Conservation (phyloP, 352 stramenopile species). For the Globisporangium middletonii region DNA sequence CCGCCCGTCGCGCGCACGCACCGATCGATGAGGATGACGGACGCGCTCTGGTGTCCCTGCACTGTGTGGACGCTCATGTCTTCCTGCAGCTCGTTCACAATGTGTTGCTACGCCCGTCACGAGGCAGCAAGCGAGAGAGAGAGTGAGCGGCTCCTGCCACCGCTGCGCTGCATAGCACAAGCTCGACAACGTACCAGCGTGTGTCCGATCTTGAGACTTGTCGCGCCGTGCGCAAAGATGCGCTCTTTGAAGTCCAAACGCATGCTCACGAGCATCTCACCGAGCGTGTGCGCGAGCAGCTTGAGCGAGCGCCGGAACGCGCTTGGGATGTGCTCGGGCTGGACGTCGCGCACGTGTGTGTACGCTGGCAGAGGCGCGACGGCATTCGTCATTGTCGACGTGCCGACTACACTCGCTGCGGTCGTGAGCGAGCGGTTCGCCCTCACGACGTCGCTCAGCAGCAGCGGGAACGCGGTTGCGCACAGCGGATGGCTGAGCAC, state of each 20-base stretch:
- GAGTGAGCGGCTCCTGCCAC: background rate
- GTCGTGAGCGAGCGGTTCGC: background rate
- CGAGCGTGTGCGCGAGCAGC: conserved; percentile 58
- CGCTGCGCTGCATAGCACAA: too few relatives aligned
- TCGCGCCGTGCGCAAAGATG: conserved; percentile 64
- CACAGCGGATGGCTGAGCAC: conserved; percentile 63
- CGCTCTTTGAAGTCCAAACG: conserved; percentile 57
- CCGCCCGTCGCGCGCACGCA: conserved; percentile 15
- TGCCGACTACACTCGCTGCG: too few relatives aligned
- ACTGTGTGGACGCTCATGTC: conserved; percentile 28
- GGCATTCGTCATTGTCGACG: too few relatives aligned
- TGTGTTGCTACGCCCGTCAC: conserved; percentile 25
- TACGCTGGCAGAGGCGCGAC: conserved; percentile 19
- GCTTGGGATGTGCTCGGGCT: conserved; percentile 59
- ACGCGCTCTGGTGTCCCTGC: conserved; percentile 38
- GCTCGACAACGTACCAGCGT: conserved; percentile 36
- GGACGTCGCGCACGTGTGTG: conserved; percentile 58
- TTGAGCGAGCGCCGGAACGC: conserved; percentile 53
- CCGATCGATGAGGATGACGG: conserved; percentile 65
- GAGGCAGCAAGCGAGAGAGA: too few relatives aligned
- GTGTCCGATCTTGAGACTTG: conserved; percentile 75
- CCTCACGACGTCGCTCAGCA: conserved; percentile 45
- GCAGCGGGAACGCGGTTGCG: conserved; percentile 58
- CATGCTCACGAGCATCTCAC: conserved; percentile 41
- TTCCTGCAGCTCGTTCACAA: conserved; percentile 53